These are phyloP conservation scores for Chlorella sorokiniana DNA, from an alignment of 139 green algal species.

Conservation along the genomic window DNA sequence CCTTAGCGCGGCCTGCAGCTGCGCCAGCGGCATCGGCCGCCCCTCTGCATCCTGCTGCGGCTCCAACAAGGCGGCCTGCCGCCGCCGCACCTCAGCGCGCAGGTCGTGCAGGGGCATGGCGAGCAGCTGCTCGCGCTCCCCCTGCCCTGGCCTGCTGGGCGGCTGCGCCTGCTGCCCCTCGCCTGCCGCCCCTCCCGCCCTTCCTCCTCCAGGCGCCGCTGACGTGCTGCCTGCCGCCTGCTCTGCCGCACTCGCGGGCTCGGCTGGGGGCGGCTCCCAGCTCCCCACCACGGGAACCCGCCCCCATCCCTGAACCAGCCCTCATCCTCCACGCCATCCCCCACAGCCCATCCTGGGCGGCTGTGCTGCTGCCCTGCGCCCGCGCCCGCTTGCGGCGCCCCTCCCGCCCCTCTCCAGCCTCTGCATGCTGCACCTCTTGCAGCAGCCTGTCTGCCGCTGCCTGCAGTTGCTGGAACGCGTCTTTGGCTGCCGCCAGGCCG, in stretches of 20 bases:
- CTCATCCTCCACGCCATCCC: not conserved
- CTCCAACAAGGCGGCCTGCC: conserved; percentile 13
- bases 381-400: not conserved
- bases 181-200: no score
- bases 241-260: not conserved
- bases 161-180: not conserved
- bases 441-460: conserved; percentile 17
- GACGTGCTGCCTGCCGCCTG: no score
- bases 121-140: not conserved
- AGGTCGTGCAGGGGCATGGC: conserved; percentile 25
- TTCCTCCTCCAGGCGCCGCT: not conserved
- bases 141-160: not conserved
- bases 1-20: conserved; percentile 1
- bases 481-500: not conserved
- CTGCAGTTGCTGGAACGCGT: conserved; percentile 34
- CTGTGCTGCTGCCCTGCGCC: not conserved
- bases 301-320: not conserved
- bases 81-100: conserved; percentile 20
- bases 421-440: not conserved
- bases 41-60: not conserved
- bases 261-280: not conserved
- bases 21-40: not conserved
- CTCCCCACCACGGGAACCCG: conserved; percentile 35
- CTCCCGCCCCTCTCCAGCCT: not conserved
- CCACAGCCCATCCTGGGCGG: not conserved